Conservation (phyloP, 176 grass and related monocot genomes). For the Musa schizocarpa region DNA sequence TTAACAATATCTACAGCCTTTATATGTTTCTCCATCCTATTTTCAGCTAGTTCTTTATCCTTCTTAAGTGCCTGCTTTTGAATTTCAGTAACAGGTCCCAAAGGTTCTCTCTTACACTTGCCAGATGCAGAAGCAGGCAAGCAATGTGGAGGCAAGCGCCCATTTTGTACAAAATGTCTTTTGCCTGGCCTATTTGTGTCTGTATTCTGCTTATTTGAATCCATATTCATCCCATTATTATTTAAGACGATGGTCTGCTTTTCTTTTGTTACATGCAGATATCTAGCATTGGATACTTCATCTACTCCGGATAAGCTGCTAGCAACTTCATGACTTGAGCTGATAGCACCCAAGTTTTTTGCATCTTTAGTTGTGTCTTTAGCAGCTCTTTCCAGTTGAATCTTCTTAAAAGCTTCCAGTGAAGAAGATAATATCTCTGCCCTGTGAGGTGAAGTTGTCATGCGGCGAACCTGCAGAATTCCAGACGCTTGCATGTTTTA, state of each 20-base stretch:
- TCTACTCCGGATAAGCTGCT: slow-evolving; percentile 24
- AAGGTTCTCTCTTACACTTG: slow-evolving; percentile 61
- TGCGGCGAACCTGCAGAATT: slow-evolving; percentile 69
- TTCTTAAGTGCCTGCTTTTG: slow-evolving; percentile 55
- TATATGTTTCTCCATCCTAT: slow-evolving; percentile 40
- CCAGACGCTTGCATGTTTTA: not conserved
- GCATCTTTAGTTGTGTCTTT: slow-evolving; percentile 51
- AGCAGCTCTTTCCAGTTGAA: slow-evolving; percentile 67
- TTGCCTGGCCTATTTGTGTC: slow-evolving; percentile 42
- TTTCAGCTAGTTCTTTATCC: slow-evolving; percentile 51
- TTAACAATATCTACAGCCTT: slow-evolving; percentile 39
- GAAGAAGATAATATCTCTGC: slow-evolving; percentile 99
- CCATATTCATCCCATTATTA: slow-evolving; percentile 12
- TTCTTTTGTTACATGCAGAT: slow-evolving; percentile 14
- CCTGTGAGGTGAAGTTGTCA: slow-evolving; percentile 96
- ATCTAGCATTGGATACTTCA: slow-evolving; percentile 26
- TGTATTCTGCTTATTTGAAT: slow-evolving; percentile 25
- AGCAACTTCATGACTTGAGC: slow-evolving; percentile 38
- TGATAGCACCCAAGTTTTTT: slow-evolving; percentile 32
- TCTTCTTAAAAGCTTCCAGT: slow-evolving; percentile 93
- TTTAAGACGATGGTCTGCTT: slow-evolving; percentile 15
- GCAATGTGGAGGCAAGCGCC: slow-evolving; percentile 28
- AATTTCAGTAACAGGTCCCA: slow-evolving; percentile 66
- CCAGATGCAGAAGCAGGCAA: slow-evolving; percentile 30
- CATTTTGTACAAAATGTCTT: slow-evolving; percentile 29